A percentile compares a stretch with the other conserved stretches of the same genome.
phyloP scores from a whole-genome alignment of 2,329 filamentous ascomycete species.

The Neonectria hederae region DNA sequence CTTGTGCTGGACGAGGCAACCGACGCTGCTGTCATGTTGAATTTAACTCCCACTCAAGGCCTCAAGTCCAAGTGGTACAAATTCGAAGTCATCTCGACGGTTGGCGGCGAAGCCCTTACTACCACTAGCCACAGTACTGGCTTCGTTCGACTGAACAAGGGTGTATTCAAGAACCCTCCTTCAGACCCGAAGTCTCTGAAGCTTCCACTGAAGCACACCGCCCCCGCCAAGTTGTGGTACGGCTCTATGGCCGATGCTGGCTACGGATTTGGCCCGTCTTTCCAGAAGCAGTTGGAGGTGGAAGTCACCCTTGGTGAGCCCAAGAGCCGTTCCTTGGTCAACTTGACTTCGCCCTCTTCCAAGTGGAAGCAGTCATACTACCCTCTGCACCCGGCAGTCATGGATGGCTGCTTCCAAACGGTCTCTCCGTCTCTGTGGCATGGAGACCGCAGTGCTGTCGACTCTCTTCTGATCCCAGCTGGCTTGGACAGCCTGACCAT shows the following conservation, averaged over 20 bases:
- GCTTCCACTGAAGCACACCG: conserved; percentile 11
- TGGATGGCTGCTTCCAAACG: conserved; percentile 24
- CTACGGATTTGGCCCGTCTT: conserved; percentile 19
- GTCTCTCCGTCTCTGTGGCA: conserved; percentile 16
- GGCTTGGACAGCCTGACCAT: conserved; percentile 8
- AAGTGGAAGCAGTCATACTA: conserved; percentile 21
- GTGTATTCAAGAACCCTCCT: not conserved
- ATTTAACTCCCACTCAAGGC: conserved; percentile 4
- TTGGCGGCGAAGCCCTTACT: conserved; percentile 1
- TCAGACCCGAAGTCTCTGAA: not conserved
- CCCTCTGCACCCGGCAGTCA: conserved; percentile 17
- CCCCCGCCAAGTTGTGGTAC: conserved; percentile 21
- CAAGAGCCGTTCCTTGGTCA: conserved; percentile 7
- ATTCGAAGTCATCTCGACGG: conserved; percentile 11
- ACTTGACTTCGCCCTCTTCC: conserved; percentile 1
- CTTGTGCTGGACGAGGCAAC: conserved; percentile 16
- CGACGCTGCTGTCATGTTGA: conserved; percentile 12
- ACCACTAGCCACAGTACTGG: conserved; percentile 11
- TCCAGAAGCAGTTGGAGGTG: conserved; percentile 20
- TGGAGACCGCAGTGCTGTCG: conserved; percentile 12
- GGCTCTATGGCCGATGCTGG: conserved; percentile 16
- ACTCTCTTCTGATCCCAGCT: conserved; percentile 11
- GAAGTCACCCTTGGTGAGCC: conserved; percentile 10
- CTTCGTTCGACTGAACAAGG: conserved; percentile 13
- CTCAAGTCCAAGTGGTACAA: conserved; percentile 13